Base-by-base conservation (phyloP, 257 asterid species). In the Misopates orontium region DNA sequence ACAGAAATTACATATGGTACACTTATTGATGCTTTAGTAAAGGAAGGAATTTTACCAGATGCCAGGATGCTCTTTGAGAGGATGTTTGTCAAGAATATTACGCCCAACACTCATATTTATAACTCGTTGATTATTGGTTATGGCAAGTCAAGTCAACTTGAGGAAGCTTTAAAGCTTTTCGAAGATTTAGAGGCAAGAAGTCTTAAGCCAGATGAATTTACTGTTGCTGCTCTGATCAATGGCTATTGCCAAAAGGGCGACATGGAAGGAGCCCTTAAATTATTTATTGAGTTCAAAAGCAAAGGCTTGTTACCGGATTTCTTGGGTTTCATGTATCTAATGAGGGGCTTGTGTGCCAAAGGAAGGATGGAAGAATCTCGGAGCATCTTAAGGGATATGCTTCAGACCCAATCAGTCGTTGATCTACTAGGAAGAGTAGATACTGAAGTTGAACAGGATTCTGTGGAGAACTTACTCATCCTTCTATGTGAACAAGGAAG, bases 301-400 rank as follows among this genome's bases (percentile, higher is more conserved):
- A 78, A 70, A 56, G 94, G 82, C 12, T 62, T 82, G n/a, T 68
- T 64, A 50, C 99, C 97, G 4, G 97, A 93, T 84, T 87, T 86
- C 56, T 66, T 80, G 62, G 99, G 99, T 63, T 93, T 86, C 55
- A 70, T 87, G 89, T 77, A 73, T 78, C 74, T 90, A 40, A 58
- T 91, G 20, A 80, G 89, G 47, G 96, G 97, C 22, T 80, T 93
- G 60, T 84, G 84, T 71, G 83, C 88, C 22, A 93, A 88, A 78
- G 99, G 99, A 71, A 87, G 99, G 74, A 87, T 93, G 95, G 99
- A 90, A 79, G 99, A 93, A 79, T 85, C 95, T 61, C 80, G 85
- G 58, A 77, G 81, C 71, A 77, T 93, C 72, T 78, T 90, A 67
- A 83, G 87, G 72, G 87, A 83, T 79, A 93, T 93, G 99, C 91